Percentiles rank a stretch among this genome's conserved stretches.
phyloP scores from a whole-genome alignment of 192 early-diverging fungal genomes.

The Mortierella claussenii region DNA sequence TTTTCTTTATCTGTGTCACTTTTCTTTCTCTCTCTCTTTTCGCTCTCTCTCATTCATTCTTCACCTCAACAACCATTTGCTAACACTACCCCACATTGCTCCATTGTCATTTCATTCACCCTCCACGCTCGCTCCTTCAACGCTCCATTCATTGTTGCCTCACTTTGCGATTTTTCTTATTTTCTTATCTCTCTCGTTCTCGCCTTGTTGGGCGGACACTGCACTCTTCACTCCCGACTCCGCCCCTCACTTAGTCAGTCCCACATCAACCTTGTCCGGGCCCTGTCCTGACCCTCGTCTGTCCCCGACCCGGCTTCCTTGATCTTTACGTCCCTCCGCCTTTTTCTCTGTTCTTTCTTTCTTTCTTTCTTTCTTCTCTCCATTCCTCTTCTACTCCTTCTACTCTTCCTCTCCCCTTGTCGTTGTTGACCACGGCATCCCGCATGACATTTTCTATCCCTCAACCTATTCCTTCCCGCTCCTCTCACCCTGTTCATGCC shows the following conservation, averaged over 20 bases:
- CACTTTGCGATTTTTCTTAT: not conserved
- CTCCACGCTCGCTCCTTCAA: not conserved
- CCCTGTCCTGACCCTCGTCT: not conserved
- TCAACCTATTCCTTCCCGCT: constrained; percentile 51
- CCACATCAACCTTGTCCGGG: not conserved
- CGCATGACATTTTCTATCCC: constrained; percentile 51
- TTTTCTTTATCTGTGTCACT: not conserved
- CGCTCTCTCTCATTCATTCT: not conserved
- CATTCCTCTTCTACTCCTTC: not conserved
- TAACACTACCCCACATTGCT: too few species aligned
- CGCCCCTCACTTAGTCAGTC: not conserved
- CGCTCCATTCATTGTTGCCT: not conserved
- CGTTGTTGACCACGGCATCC: not conserved
- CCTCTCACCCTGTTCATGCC: constrained; percentile 40
- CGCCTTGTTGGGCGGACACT: not conserved
- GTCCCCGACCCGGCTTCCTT: too few species aligned
- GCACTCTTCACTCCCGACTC: not conserved
- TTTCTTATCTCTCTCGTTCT: not conserved
- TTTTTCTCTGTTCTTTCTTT: not conserved
- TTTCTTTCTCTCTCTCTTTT: not conserved
- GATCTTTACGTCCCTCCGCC: not conserved
- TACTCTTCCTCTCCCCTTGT: not conserved
- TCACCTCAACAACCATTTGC: too few species aligned
- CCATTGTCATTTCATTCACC: not conserved
- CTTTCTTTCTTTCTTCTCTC: not conserved